phyloP scores from a whole-genome alignment of 2,329 filamentous ascomycete genomes.

The Celoporthe dispersa region DNA sequence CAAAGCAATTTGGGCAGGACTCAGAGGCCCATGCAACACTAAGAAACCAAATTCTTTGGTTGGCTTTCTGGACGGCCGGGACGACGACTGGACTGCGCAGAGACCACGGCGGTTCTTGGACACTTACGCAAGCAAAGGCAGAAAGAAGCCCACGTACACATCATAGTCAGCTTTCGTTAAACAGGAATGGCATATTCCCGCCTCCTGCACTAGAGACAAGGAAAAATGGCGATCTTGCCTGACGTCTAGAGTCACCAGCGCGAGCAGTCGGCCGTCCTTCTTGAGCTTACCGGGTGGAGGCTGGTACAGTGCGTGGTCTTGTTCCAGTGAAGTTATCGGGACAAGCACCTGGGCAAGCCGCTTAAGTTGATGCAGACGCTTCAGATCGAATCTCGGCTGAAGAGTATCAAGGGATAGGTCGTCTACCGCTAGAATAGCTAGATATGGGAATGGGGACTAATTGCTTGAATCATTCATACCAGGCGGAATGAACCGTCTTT shows the following conservation, averaged over 20 bases:
- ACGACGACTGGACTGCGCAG: not conserved
- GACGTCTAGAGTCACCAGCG: not conserved
- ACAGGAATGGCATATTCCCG: not conserved
- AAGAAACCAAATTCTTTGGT: not conserved
- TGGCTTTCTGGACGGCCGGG: not conserved
- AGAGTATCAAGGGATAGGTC: not conserved
- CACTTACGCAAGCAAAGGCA: not conserved
- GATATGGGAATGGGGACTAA: too few species aligned
- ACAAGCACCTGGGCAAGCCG: too few species aligned
- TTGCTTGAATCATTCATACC: not conserved
- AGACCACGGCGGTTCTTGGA: not conserved
- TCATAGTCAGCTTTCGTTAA: not conserved
- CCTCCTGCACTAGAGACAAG: not conserved
- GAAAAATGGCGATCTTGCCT: not conserved
- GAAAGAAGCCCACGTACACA: not conserved
- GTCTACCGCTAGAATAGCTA: not conserved
- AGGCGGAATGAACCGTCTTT: too few species aligned
- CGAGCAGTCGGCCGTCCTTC: not conserved
- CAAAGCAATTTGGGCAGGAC: not conserved
- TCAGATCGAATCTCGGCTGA: not conserved
- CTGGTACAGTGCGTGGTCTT: not conserved
- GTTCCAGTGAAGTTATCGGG: too few species aligned
- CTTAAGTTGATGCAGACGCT: not conserved
- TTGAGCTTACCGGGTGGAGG: not conserved
- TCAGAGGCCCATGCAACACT: not conserved